Evolutionary conservation across 129 eudicot genomes (phyloP), one percentile per base, ranked within the genome.

Genomic region (Helianthus annuus): DNA sequence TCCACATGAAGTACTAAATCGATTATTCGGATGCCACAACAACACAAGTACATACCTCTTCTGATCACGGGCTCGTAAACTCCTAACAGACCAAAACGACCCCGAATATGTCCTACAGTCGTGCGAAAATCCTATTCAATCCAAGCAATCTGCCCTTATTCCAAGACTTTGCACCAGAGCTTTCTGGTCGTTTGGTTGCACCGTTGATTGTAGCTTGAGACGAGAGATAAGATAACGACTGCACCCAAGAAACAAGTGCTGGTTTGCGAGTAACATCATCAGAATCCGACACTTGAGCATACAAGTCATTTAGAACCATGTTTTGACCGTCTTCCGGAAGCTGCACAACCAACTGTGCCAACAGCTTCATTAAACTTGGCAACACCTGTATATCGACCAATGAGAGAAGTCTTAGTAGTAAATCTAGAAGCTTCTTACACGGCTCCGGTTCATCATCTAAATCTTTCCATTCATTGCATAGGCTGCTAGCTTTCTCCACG

Each of bases 251-350:
- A 55, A 95, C 93, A 19, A 95, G 80, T 24, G 87, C 60, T 4
- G 96, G 96, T 77, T 95, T 95, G 40, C 96, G 72, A 14, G 89
- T 88, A 64, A 95, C 99, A 77, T 95, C 97, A 64, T 95, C 99
- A 59, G 99, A 95, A 52, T 95, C 99, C 48, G 97, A 96, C 66
- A 95, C 83, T 62, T 88, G 97, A 46, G 80, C 89, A 81, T 84
- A 90, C 27, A 95, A 75, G 77, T 95, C 91, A 49, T 84, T 84
- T 7, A 95, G 91, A 32, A 88, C 81, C 91, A 80, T 79, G 76
- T 81, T 78, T 69, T 88, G 99, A 13, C 83, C 89, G 27, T 80
- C 87, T 56, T 67, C 73, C 14, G 96, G 99, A 45, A 95, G 84
- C 71, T 83, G 79, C 55, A 78, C 83, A 34, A 85, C 79, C 66